Percentiles rank a stretch among this genome's conserved stretches.
These are phyloP conservation scores for Spergularia marina DNA, from an alignment of 148 eudicot species.

Conservation along the genomic window DNA sequence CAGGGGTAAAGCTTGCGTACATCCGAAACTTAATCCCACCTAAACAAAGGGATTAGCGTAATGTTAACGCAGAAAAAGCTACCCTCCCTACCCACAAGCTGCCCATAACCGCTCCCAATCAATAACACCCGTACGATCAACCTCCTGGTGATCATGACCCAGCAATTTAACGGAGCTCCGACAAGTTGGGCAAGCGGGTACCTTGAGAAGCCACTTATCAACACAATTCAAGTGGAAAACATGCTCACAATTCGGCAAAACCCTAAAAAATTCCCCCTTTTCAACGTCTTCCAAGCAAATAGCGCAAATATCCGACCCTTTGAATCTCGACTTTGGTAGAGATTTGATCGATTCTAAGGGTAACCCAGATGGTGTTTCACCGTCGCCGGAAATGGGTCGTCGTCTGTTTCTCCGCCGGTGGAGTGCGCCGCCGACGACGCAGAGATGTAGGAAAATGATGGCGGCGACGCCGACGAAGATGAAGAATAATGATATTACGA, in stretches of 20 bases:
- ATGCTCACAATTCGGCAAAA: constrained; percentile 53
- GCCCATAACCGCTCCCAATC: constrained; percentile 35
- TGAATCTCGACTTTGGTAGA: constrained; percentile 26
- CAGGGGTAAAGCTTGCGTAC: too few species aligned
- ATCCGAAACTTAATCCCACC: too few species aligned
- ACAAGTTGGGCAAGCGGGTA: constrained; percentile 66
- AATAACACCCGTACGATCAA: background rate
- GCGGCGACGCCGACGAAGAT: constrained; percentile 35
- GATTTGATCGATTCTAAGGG: constrained; percentile 25
- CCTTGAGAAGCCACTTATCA: constrained; percentile 59
- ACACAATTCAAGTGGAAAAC: constrained; percentile 60
- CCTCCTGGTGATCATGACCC: constrained; percentile 19
- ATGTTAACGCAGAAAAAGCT: background rate
- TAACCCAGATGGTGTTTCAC: constrained; percentile 20
- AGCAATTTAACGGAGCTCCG: constrained; percentile 43
- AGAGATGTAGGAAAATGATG: constrained; percentile 36
- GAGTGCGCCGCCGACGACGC: constrained; percentile 37
- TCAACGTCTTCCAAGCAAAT: constrained; percentile 57
- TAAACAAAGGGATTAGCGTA: background rate
- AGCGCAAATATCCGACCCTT: constrained; percentile 37
- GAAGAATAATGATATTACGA: constrained; percentile 34
- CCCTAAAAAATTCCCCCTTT: constrained; percentile 49
- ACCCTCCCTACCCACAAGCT: constrained; percentile 21
- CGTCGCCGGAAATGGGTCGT: constrained; percentile 18
- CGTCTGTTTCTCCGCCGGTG: constrained; percentile 27